Conservation (phyloP, 78 protist genomes). For the Dictyostelium citrinum region DNA sequence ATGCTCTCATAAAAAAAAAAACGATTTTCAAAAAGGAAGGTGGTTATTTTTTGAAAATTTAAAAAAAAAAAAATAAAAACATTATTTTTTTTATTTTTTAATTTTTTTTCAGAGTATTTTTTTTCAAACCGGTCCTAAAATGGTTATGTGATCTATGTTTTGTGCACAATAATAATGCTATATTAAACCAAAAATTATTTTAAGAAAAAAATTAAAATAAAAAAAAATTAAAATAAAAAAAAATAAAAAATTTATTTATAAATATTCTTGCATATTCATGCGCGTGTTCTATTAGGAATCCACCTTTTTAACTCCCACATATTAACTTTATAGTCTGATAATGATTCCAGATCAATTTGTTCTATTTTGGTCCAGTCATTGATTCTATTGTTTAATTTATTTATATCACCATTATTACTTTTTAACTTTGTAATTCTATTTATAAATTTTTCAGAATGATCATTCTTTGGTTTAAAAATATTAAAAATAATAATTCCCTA, state of each 20-base stretch:
- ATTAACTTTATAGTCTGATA: background rate
- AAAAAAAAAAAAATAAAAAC: background rate
- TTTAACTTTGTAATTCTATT: background rate
- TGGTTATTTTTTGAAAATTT: background rate
- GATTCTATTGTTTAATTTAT: background rate
- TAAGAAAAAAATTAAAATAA: background rate
- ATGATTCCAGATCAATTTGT: background rate
- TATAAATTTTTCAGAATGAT: background rate
- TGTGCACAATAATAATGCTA: background rate
- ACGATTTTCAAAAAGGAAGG: background rate
- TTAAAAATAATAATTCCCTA: conserved; percentile 10
- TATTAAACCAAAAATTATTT: background rate
- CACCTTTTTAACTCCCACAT: background rate
- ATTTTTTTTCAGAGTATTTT: no score
- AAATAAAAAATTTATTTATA: background rate
- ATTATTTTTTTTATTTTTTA: background rate
- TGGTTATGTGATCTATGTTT: background rate
- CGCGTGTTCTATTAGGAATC: background rate
- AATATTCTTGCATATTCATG: background rate
- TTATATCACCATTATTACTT: background rate
- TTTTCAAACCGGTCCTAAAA: background rate
- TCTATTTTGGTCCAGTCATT: background rate
- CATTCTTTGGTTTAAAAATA: background rate
- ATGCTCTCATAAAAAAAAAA: background rate
- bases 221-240: background rate